Percentiles rank a stretch among this genome's conserved stretches.
These are phyloP conservation scores for Colletotrichum chlorophyti DNA, from an alignment of 2,329 filamentous ascomycete species.

Conservation along the genomic window DNA sequence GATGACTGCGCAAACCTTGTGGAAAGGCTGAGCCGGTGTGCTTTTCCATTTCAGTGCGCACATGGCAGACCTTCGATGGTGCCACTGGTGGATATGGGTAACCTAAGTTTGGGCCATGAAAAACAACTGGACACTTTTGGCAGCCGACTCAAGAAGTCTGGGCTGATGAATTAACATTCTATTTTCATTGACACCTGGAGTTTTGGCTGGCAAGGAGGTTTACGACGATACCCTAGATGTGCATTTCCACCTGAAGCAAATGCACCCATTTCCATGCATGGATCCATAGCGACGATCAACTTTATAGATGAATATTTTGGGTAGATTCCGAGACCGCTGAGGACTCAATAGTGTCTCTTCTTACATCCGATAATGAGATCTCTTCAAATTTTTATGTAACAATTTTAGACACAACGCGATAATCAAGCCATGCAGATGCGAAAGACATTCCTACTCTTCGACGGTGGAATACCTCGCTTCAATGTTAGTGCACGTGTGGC, in stretches of 20 bases:
- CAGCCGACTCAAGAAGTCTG: conserved; percentile 19
- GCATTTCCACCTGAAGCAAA: too few relatives aligned
- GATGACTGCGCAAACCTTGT: conserved; percentile 67
- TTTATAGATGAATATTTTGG: too few relatives aligned
- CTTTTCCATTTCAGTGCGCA: conserved; percentile 83
- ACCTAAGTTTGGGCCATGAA: background rate
- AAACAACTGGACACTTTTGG: conserved; percentile 10
- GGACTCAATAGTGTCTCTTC: too few relatives aligned
- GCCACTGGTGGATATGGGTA: conserved; percentile 62
- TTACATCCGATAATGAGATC: too few relatives aligned
- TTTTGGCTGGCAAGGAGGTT: background rate
- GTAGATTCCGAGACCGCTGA: too few relatives aligned
- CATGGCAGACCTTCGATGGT: conserved; percentile 76
- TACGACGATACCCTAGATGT: conserved; percentile 1
- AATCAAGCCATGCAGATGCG: too few relatives aligned
- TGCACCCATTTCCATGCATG: too few relatives aligned
- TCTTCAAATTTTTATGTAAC: too few relatives aligned
- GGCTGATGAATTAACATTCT: background rate
- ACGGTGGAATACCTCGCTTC: too few relatives aligned
- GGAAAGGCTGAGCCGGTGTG: conserved; percentile 62
- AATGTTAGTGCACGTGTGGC: background rate
- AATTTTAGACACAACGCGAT: too few relatives aligned
- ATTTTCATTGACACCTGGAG: background rate
- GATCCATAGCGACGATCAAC: too few relatives aligned
- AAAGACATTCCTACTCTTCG: too few relatives aligned